A percentile compares a stretch with the other conserved stretches of the same genome.
phyloP scores from a whole-genome alignment of 768 basidiomycete species.

The Tephrocybe sp. region DNA sequence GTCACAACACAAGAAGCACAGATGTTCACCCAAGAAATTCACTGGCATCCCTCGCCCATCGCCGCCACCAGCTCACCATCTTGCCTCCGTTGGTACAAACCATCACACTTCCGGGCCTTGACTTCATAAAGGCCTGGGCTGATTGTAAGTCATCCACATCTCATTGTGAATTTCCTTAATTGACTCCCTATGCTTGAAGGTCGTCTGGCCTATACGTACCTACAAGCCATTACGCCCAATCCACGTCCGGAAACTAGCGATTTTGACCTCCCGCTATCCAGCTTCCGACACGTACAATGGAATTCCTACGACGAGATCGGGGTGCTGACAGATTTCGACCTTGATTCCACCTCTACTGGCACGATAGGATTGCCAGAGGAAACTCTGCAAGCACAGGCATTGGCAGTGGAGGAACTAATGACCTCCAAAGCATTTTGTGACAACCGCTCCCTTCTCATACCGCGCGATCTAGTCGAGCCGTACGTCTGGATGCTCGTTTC shows the following conservation, averaged over 20 bases:
- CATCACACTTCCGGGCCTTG: slow-evolving; percentile 5
- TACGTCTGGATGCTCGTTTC: slow-evolving; percentile 13
- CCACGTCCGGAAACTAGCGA: too few relatives aligned
- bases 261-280: background rate
- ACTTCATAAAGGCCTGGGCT: slow-evolving; percentile 15
- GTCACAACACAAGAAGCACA: too few relatives aligned
- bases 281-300: slow-evolving; percentile 8
- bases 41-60: too few relatives aligned
- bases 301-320: background rate
- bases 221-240: background rate
- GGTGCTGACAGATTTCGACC: slow-evolving; percentile 12
- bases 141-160: slow-evolving; percentile 6
- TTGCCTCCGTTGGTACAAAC: background rate
- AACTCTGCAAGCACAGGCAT: too few relatives aligned
- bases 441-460: slow-evolving; percentile 2
- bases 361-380: too few relatives aligned
- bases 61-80: slow-evolving; percentile 2
- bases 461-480: slow-evolving; percentile 12
- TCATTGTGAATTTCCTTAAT: background rate
- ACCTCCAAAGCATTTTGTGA: slow-evolving; percentile 12
- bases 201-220: background rate
- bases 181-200: too few relatives aligned
- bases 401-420: slow-evolving; percentile 7
- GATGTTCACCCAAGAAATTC: too few relatives aligned
- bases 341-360: background rate